phyloP scores from a whole-genome alignment of 1,284 basidiomycete species.

The Melampsora americana region DNA sequence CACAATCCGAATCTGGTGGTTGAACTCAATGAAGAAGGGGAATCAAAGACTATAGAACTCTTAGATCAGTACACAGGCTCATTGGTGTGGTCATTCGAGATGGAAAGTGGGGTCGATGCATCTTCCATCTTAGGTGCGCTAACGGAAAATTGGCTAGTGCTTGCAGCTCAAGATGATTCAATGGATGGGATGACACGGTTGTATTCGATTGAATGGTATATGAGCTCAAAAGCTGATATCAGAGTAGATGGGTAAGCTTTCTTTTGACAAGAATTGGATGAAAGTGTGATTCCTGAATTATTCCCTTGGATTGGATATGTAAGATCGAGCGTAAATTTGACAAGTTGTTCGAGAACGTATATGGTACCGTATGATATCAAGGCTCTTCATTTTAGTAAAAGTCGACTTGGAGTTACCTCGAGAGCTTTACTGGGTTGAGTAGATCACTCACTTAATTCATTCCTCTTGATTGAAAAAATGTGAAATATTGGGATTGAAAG shows the following conservation, averaged over 20 bases:
- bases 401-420: slow-evolving; percentile 40
- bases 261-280: neutral
- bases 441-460: neutral
- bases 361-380: slow-evolving; percentile 34
- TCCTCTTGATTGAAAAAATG: neutral
- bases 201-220: slow-evolving; percentile 44
- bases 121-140: slow-evolving; percentile 55
- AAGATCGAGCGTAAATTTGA: slow-evolving; percentile 36
- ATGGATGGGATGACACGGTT: slow-evolving; percentile 21
- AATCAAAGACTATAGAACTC: slow-evolving; percentile 24
- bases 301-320: neutral
- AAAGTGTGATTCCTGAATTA: neutral
- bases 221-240: slow-evolving; percentile 38
- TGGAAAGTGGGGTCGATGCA: slow-evolving; percentile 13
- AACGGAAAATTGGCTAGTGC: slow-evolving; percentile 86
- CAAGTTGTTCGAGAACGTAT: slow-evolving; percentile 30
- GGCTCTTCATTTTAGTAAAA: slow-evolving; percentile 32
- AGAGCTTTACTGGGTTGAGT: slow-evolving; percentile 36
- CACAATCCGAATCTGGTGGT: slow-evolving; percentile 76
- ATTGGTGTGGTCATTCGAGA: slow-evolving; percentile 34
- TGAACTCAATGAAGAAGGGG: slow-evolving; percentile 56
- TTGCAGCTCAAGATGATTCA: slow-evolving; percentile 14
- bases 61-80: slow-evolving; percentile 23
- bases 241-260: slow-evolving; percentile 32
- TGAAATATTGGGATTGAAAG: neutral